Evolutionary conservation across 2,329 filamentous ascomycete species (phyloP).

Genomic region (Diaporthe aspalathi): DNA sequence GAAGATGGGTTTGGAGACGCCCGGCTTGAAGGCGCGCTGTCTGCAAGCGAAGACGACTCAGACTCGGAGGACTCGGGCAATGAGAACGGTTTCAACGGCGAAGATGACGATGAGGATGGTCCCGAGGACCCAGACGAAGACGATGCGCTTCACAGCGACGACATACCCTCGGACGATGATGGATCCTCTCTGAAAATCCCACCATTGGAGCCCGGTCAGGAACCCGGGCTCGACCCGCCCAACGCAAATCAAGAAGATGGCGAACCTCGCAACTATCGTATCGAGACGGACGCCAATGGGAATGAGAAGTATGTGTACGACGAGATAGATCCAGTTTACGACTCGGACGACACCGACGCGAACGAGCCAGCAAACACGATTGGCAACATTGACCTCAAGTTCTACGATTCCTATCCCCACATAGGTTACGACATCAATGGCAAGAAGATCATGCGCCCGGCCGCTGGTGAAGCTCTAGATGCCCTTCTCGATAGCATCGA

Average conservation of each 20-base stretch:
- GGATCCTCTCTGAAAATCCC: slow-evolving; percentile 32
- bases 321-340: slow-evolving; percentile 94
- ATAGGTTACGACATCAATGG: slow-evolving; percentile 99
- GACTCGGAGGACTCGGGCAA: slow-evolving; percentile 65
- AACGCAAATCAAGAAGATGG: slow-evolving; percentile 52
- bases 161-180: slow-evolving; percentile 53
- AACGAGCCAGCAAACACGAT: slow-evolving; percentile 88
- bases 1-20: slow-evolving; percentile 69
- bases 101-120: slow-evolving; percentile 55
- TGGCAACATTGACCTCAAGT: slow-evolving; percentile 91
- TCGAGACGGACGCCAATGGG: slow-evolving; percentile 87
- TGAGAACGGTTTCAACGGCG: slow-evolving; percentile 57
- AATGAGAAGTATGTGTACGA: slow-evolving; percentile 90
- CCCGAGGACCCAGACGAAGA: slow-evolving; percentile 56
- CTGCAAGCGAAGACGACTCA: slow-evolving; percentile 67
- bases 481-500: slow-evolving; percentile 96
- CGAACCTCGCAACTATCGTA: slow-evolving; percentile 61
- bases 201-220: slow-evolving; percentile 36
- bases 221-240: slow-evolving; percentile 46
- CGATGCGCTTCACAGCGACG: slow-evolving; percentile 54
- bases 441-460: slow-evolving; percentile 96
- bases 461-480: slow-evolving; percentile 92
- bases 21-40: slow-evolving; percentile 67
- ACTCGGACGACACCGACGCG: slow-evolving; percentile 93
- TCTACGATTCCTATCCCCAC: slow-evolving; percentile 97